A percentile compares a stretch with the other conserved stretches of the same genome.
Evolutionary conservation across 768 basidiomycete genomes (phyloP).

Genomic region (Panaeolus papilionaceus): DNA sequence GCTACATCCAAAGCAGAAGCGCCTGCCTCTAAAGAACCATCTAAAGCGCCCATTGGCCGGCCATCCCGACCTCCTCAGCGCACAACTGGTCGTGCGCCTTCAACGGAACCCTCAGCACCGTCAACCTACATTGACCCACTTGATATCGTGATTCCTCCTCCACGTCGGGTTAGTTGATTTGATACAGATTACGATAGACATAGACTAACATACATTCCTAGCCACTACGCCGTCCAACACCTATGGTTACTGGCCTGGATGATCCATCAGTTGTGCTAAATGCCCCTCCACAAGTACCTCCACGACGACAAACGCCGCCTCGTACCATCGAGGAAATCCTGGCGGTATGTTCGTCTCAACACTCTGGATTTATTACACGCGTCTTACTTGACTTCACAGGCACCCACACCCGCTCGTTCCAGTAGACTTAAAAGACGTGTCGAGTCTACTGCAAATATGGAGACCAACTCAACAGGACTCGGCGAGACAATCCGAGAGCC

Average conservation of each 20-base stretch:
- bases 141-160: constrained; percentile 31
- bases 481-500: constrained; percentile 50
- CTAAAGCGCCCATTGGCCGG: constrained; percentile 19
- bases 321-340: constrained; percentile 25
- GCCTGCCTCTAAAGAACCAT: constrained; percentile 38
- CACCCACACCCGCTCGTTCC: constrained; percentile 46
- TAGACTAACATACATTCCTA: constrained; percentile 25
- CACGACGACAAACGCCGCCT: constrained; percentile 25
- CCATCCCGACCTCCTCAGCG: constrained; percentile 41
- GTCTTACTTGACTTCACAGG: constrained; percentile 33
- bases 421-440: constrained; percentile 62
- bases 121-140: constrained; percentile 22
- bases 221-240: constrained; percentile 49
- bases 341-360: constrained; percentile 24
- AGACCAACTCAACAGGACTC: constrained; percentile 25
- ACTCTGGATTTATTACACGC: neutral
- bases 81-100: constrained; percentile 46
- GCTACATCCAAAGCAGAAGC: constrained; percentile 55
- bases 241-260: constrained; percentile 48
- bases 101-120: constrained; percentile 36
- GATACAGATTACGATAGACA: neutral
- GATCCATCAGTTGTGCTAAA: constrained; percentile 49
- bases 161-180: constrained; percentile 37
- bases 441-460: constrained; percentile 23
- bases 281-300: constrained; percentile 33